Evolutionary conservation across 495 filamentous ascomycete genomes (phyloP), one percentile per base, ranked within the genome.

Genomic region (Sporormia fimetaria): DNA sequence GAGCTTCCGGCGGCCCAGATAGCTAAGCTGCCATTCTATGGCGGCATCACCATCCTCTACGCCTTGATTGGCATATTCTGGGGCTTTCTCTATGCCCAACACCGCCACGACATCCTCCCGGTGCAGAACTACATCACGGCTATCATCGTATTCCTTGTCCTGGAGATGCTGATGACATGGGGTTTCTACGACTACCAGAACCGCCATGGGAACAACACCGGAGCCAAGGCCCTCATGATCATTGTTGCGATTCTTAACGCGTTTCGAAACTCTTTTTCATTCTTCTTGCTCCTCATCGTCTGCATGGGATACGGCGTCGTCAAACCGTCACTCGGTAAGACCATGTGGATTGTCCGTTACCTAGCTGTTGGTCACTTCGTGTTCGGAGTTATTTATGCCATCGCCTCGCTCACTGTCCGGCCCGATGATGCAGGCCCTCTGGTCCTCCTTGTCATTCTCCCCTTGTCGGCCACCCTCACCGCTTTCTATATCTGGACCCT

Each of bases 91-190:
- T 96, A 99, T 61, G 81, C 83, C 27, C 87, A 96, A 57, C 85
- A 99, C 60, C 75, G 92, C 32, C 73, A 78, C 44, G 90, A 99
- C 56, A 95, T 99, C 38, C 67, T 98, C 49, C 80, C 90, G 11
- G 90, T 99, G n/a, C 90, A 99, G 60, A 96, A 99, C 59, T 96
- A 99, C 60, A 95, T 99, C 52, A 96, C 92, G 4, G 90, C 90
- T 11, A 99, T 95, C 47, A 66, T 99, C 23, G 76, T 88, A 28
- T 96, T 99, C 68, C 70, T 99, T 21, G 81, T 94, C 8, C 60
- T 94, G 10, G 90, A 99, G 62, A 93, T 96, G 74, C 57, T 94
- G 50, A 90, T 94, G 74, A 99, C 90, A 7, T 99, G 90, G 90
- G 85, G 83, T 24, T 99, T 90, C 67, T 96, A 96, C 57, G 90